phyloP scores from a whole-genome alignment of 495 filamentous ascomycete species.

The Penicillium samsonianum region DNA sequence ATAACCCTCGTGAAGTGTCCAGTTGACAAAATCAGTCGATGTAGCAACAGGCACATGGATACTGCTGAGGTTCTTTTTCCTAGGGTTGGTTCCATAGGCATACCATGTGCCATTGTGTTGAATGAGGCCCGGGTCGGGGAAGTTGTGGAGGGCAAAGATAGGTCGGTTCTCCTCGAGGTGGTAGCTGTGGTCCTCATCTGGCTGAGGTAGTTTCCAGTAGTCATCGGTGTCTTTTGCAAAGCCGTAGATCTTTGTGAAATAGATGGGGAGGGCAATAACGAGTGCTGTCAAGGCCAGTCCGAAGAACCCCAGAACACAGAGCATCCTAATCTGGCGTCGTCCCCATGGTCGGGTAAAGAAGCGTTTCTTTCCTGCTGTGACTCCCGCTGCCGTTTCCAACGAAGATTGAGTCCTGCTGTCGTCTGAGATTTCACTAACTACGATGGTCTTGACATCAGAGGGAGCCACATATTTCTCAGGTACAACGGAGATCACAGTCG shows the following conservation, averaged over 20 bases:
- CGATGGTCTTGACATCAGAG: neutral
- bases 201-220: constrained; percentile 8
- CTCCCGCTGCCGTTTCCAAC: neutral
- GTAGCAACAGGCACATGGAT: constrained; percentile 36
- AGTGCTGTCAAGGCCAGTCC: constrained; percentile 18
- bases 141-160: constrained; percentile 29
- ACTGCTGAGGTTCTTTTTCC: constrained; percentile 20
- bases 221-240: constrained; percentile 10
- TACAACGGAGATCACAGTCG: neutral
- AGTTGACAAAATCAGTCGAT: constrained; percentile 35
- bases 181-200: constrained; percentile 27
- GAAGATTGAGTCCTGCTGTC: neutral
- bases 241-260: constrained; percentile 12
- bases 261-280: constrained; percentile 25
- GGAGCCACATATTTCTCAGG: neutral
- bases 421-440: constrained; percentile 3
- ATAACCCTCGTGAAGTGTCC: constrained; percentile 29
- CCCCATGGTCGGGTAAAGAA: constrained; percentile 23
- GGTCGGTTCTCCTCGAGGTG: constrained; percentile 23
- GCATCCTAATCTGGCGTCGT: constrained; percentile 12
- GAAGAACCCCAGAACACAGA: constrained; percentile 17
- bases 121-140: constrained; percentile 41
- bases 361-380: constrained; percentile 6
- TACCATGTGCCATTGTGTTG: constrained; percentile 38
- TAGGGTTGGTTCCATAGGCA: constrained; percentile 37